These are phyloP conservation scores for Corylus heterophylla DNA, from an alignment of 306 rosid species.

Conservation along the genomic window DNA sequence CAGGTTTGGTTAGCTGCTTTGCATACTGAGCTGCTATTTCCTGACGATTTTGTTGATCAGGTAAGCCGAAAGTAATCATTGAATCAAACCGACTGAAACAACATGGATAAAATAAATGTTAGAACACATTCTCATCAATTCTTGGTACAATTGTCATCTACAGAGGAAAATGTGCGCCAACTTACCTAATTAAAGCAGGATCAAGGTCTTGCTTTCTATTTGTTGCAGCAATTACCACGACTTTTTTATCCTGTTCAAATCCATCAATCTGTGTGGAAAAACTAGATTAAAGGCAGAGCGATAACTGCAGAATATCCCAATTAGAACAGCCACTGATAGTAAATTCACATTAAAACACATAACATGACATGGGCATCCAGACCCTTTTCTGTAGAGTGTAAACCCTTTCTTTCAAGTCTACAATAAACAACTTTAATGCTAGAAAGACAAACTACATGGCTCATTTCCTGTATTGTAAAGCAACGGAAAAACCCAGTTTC, in stretches of 20 bases:
- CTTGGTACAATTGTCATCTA: not conserved
- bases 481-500: constrained; percentile 2
- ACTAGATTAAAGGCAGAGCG: not conserved
- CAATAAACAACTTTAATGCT: not conserved
- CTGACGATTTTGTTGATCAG: constrained; percentile 72
- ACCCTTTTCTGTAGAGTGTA: not conserved
- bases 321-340: not conserved
- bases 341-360: not conserved
- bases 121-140: not conserved
- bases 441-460: not conserved
- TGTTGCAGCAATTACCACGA: constrained; percentile 91
- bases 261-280: constrained; percentile 82
- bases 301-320: not conserved
- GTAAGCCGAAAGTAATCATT: constrained; percentile 68
- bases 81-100: constrained; percentile 76
- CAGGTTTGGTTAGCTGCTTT: constrained; percentile 56
- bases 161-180: constrained; percentile 11
- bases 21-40: constrained; percentile 88
- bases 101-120: constrained; percentile 12
- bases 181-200: constrained; percentile 81
- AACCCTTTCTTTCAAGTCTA: not conserved
- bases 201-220: constrained; percentile 96
- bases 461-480: not conserved
- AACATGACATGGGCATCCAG: not conserved
- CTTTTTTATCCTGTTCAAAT: constrained; percentile 88